A percentile compares a stretch with the other conserved stretches of the same genome.
These are phyloP conservation scores for Huntiella moniliformis DNA, from an alignment of 2,329 filamentous ascomycete genomes.

Conservation along the genomic window DNA sequence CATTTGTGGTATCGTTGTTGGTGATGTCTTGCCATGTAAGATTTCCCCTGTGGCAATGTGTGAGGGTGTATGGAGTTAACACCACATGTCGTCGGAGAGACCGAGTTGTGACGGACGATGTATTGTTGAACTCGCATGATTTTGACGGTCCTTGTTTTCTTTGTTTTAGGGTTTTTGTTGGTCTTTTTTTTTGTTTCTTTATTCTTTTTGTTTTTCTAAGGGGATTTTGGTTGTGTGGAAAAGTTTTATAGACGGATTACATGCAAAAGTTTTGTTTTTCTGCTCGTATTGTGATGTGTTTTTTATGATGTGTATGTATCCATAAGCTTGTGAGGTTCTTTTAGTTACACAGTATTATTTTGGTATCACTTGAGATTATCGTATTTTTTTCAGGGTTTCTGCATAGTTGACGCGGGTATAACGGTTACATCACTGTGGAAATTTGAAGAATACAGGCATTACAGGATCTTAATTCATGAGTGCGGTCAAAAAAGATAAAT, in stretches of 20 bases:
- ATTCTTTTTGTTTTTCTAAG: constrained; percentile 21
- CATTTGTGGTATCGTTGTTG: no score
- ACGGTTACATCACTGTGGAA: no score
- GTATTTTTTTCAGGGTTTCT: neutral
- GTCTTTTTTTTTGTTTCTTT: neutral
- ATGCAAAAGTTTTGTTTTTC: constrained; percentile 5
- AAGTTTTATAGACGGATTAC: constrained; percentile 6
- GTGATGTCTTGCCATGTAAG: no score
- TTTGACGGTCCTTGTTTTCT: neutral
- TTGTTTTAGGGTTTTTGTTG: neutral
- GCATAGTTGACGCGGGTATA: neutral
- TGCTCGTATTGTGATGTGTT: neutral
- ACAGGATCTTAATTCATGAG: no score
- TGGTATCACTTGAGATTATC: neutral
- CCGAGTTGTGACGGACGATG: no score
- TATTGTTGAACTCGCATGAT: no score
- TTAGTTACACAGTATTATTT: neutral
- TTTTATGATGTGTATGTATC: neutral
- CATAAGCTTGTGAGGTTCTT: neutral
- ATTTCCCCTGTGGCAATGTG: no score
- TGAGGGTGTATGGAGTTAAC: no score
- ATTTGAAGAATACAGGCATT: no score
- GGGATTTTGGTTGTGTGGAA: neutral
- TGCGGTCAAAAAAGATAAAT: no score
- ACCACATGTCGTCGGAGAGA: no score